phyloP scores from a whole-genome alignment of 2,329 filamentous ascomycete genomes.

The Talaromyces amestolkiae region DNA sequence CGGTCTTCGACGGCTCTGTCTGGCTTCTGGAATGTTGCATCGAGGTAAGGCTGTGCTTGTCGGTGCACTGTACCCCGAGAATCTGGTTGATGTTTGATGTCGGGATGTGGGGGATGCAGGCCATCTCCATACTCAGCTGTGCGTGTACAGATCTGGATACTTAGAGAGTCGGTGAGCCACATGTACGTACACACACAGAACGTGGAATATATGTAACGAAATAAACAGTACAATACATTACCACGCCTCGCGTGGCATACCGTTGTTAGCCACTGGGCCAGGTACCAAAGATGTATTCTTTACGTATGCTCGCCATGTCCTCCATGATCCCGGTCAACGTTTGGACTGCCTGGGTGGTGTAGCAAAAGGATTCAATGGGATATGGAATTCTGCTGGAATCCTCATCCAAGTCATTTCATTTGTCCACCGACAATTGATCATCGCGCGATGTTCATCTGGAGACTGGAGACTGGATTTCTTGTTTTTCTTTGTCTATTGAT shows the following conservation, averaged over 20 bases:
- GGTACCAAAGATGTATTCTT: not conserved
- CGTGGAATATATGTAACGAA: not conserved
- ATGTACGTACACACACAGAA: not conserved
- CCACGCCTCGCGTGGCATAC: not conserved
- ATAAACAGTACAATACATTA: constrained; percentile 4
- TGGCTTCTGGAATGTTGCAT: constrained; percentile 6
- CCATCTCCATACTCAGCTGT: constrained; percentile 3
- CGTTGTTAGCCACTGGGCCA: not conserved
- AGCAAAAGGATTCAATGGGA: not conserved
- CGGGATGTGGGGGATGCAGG: constrained; percentile 3
- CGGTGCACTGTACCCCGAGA: constrained; percentile 13
- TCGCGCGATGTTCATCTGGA: not conserved
- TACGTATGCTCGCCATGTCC: not conserved
- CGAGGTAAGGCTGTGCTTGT: constrained; percentile 1
- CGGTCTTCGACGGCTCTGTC: not conserved
- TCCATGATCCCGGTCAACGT: not conserved
- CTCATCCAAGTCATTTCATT: not conserved
- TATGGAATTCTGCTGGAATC: not conserved
- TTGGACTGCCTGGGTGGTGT: not conserved
- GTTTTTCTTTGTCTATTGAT: not conserved
- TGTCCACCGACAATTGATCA: not conserved
- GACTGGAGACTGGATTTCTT: not conserved
- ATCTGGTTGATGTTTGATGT: constrained; percentile 4
- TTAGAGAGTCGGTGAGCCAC: not conserved
- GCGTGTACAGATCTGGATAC: not conserved